Evolutionary conservation across 2,329 filamentous ascomycete species (phyloP).

Genomic region (Mariannaea elegans): DNA sequence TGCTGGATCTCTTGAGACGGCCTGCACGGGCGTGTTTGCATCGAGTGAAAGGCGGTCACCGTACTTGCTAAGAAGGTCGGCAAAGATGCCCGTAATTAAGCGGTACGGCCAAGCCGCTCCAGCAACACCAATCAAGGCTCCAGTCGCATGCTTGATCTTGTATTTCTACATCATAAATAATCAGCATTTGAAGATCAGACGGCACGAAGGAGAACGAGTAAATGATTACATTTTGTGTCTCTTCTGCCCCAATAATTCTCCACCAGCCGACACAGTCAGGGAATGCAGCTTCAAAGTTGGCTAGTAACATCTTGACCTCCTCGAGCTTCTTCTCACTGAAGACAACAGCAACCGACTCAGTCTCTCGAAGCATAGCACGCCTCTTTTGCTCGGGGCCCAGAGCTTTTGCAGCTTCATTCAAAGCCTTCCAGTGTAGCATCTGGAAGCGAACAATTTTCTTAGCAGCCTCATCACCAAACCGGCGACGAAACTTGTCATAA

Average conservation of each 20-base stretch:
- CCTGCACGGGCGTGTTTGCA: conserved; percentile 39
- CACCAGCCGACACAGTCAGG: conserved; percentile 10
- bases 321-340: conserved; percentile 10
- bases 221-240: not conserved
- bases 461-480: conserved; percentile 22
- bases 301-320: conserved; percentile 12
- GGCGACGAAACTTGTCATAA: conserved; percentile 5
- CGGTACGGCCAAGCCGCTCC: conserved; percentile 52
- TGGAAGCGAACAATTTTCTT: conserved; percentile 2
- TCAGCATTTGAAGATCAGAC: no score
- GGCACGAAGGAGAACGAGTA: no score
- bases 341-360: conserved; percentile 4
- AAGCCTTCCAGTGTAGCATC: not conserved
- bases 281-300: conserved; percentile 17
- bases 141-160: not conserved
- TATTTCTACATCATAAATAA: conserved; percentile 3
- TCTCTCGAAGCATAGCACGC: conserved; percentile 16
- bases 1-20: conserved; percentile 30
- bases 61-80: conserved; percentile 41
- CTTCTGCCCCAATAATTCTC: not conserved
- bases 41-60: conserved; percentile 40
- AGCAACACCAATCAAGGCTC: conserved; percentile 5
- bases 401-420: not conserved
- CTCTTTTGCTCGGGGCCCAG: not conserved
- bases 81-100: conserved; percentile 47